Percentiles rank a stretch among this genome's conserved stretches.
phyloP scores from a whole-genome alignment of 2,329 filamentous ascomycete genomes.

The Exophiala spinifera region DNA sequence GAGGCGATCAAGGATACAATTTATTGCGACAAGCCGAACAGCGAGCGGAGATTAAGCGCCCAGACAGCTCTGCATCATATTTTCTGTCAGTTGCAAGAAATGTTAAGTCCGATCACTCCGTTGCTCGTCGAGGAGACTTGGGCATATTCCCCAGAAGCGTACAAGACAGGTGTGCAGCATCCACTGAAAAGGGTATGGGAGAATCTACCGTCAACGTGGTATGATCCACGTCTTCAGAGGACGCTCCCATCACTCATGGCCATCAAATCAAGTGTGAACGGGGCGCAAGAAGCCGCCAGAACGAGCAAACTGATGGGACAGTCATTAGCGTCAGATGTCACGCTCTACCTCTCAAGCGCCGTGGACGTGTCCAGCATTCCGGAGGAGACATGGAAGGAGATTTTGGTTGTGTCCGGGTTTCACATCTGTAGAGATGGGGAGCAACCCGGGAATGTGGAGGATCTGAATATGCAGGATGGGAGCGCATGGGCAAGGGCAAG shows the following conservation, averaged over 20 bases:
- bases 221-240: slow-evolving; percentile 7
- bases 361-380: slow-evolving; percentile 16
- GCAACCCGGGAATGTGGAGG: not conserved
- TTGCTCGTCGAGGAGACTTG: slow-evolving; percentile 84
- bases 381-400: slow-evolving; percentile 22
- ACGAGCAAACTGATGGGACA: slow-evolving; percentile 70
- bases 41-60: slow-evolving; percentile 56
- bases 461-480: not conserved
- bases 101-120: slow-evolving; percentile 78
- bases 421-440: slow-evolving; percentile 2
- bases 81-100: slow-evolving; percentile 68
- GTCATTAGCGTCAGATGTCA: slow-evolving; percentile 72
- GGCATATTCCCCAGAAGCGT: slow-evolving; percentile 67
- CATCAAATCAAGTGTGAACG: slow-evolving; percentile 67
- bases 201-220: slow-evolving; percentile 34
- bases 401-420: slow-evolving; percentile 23
- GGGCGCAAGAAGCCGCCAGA: slow-evolving; percentile 67
- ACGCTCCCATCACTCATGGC: slow-evolving; percentile 41
- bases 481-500: slow-evolving; percentile 13
- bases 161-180: slow-evolving; percentile 52
- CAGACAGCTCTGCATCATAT: slow-evolving; percentile 60
- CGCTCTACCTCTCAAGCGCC: slow-evolving; percentile 9
- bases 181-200: slow-evolving; percentile 42
- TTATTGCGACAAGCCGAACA: slow-evolving; percentile 74
- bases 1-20: slow-evolving; percentile 88